These are phyloP conservation scores for Calocera viscosa DNA, from an alignment of 768 basidiomycete species.

Conservation along the genomic window DNA sequence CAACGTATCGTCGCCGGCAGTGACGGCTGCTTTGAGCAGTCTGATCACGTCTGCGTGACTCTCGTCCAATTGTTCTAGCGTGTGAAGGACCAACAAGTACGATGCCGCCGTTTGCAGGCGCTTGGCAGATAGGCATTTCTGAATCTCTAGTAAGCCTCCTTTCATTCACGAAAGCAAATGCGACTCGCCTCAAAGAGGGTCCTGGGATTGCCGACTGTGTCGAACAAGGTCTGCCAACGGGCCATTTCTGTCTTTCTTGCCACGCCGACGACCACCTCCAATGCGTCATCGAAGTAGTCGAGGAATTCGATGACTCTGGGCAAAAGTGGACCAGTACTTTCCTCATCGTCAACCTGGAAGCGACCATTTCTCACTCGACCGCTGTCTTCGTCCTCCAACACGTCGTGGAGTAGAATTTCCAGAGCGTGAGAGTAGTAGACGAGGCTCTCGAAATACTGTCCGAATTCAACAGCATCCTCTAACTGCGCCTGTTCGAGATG, in stretches of 20 bases:
- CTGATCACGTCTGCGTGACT: slow-evolving; percentile 64
- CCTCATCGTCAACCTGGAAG: slow-evolving; percentile 2
- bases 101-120: slow-evolving; percentile 80
- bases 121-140: slow-evolving; percentile 63
- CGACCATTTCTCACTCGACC: slow-evolving; percentile 2
- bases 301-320: slow-evolving; percentile 65
- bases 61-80: slow-evolving; percentile 78
- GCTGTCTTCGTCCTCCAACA: slow-evolving; percentile 70
- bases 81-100: slow-evolving; percentile 87
- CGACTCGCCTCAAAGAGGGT: slow-evolving; percentile 70
- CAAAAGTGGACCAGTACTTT: slow-evolving; percentile 23
- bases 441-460: slow-evolving; percentile 71
- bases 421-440: slow-evolving; percentile 89
- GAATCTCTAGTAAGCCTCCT: slow-evolving; percentile 4
- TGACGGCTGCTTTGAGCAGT: slow-evolving; percentile 62
- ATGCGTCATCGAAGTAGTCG: slow-evolving; percentile 80
- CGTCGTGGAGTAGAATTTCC: slow-evolving; percentile 86
- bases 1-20: slow-evolving; percentile 73
- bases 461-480: slow-evolving; percentile 72
- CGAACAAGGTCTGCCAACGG: slow-evolving; percentile 78
- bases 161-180: background rate
- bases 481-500: slow-evolving; percentile 53
- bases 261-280: slow-evolving; percentile 91
- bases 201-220: slow-evolving; percentile 81
- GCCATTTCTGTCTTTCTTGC: slow-evolving; percentile 93